These are phyloP conservation scores for Adansonia gregorii DNA, from an alignment of 441 rosid species.

Conservation along the genomic window DNA sequence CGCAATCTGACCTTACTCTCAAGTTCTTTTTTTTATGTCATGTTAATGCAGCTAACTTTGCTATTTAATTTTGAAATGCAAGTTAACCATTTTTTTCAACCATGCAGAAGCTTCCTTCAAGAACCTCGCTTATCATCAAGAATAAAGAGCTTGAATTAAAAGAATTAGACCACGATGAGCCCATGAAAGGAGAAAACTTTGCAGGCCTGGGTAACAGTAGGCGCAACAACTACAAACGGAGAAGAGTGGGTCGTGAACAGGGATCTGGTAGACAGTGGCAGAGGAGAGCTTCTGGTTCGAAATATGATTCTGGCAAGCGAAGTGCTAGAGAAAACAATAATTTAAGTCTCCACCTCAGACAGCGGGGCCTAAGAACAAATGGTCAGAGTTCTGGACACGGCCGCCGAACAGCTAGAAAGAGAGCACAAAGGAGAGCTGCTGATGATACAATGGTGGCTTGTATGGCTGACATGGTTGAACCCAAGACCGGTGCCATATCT, in stretches of 20 bases:
- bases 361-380: constrained; percentile 39
- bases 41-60: not conserved
- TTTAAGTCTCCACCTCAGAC: constrained; percentile 36
- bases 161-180: constrained; percentile 40
- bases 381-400: constrained; percentile 63
- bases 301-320: constrained; percentile 46
- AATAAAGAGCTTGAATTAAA: constrained; percentile 47
- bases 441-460: constrained; percentile 40
- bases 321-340: constrained; percentile 39
- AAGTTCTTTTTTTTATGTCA: not conserved
- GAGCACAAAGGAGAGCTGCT: constrained; percentile 52
- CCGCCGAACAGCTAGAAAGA: constrained; percentile 76
- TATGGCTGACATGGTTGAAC: constrained; percentile 38
- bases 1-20: not conserved
- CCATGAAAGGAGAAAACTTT: constrained; percentile 45
- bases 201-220: constrained; percentile 37
- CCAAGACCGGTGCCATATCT: constrained; percentile 42
- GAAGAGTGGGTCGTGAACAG: constrained; percentile 62
- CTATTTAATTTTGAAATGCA: constrained; percentile 12
- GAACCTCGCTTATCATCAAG: constrained; percentile 47
- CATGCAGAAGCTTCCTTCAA: constrained; percentile 68
- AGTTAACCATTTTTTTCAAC: constrained; percentile 14
- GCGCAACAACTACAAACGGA: constrained; percentile 54
- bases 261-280: constrained; percentile 55
- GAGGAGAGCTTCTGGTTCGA: constrained; percentile 48